Evolutionary conservation across 2,329 filamentous ascomycete species (phyloP), one percentile per base, ranked within the genome.

Genomic region (Tolypocladium sp.): DNA sequence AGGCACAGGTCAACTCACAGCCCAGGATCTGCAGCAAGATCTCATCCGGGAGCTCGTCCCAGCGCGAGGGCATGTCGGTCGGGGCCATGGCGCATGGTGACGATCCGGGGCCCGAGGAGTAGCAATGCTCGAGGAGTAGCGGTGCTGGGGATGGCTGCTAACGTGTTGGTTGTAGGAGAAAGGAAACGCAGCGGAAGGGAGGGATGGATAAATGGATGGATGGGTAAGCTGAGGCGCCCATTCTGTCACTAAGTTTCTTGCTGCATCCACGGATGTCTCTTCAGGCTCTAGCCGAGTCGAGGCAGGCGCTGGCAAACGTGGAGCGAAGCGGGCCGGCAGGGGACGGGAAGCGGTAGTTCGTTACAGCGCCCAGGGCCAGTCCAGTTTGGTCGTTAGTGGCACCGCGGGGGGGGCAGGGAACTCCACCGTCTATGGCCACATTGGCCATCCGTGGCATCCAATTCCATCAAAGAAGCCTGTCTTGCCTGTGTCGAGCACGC

Each of bases 11-110:
- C 44, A 40, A 63, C 83, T 76, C 76, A 88, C 85, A 83, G 64
- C 79, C 78, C 61, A 87, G 73, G 63, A 89, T 82, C 67, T 87
- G 81, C 62, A 85, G 76, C 59, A 88, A 69, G 62, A 88, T 81
- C 75, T 89, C 86, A 70, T 82, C 78, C 44, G 86, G 86, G 63
- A 89, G 80, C 66, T 76, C 77, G 64, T 84, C 77, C 70, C 68
- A 73, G 58, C 63, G 63, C 58, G 63, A 62, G 37, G 63, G 60
- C 58, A 61, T 62, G 58, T 58, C 57, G 44, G 52, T 52, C 42
- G 61, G 64, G 55, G 65, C 63, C 72, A 73, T 74, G 59, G 59
- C 64, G 63, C 65, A 67, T 65, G 58, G 25, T 61, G 61, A 61
- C 59, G 42, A 41, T 52, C 8, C 27, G 20, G 30, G 20, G 30